Percentiles rank a stretch among this genome's conserved stretches.
phyloP scores from a whole-genome alignment of 257 asterid species.

The Solanum boliviense region DNA sequence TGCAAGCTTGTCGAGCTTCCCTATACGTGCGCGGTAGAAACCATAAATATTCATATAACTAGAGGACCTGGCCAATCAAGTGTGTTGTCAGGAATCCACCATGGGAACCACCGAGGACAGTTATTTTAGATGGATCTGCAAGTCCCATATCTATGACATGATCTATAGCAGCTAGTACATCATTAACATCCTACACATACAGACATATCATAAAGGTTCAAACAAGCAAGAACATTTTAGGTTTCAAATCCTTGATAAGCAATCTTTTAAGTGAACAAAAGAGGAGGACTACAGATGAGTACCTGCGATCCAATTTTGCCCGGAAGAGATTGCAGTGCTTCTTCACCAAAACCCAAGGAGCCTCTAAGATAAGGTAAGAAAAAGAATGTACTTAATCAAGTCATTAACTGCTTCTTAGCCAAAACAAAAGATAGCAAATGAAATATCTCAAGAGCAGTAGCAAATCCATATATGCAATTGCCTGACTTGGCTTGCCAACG shows the following conservation, averaged over 20 bases:
- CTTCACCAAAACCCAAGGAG: constrained; percentile 95
- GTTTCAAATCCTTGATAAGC: neutral
- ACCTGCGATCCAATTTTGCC: constrained; percentile 43
- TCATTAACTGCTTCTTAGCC: neutral
- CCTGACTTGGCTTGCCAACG: neutral
- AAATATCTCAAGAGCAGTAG: neutral
- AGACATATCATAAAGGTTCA: neutral
- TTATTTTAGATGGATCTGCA: constrained; percentile 80
- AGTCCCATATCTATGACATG: constrained; percentile 51
- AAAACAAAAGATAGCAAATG: neutral
- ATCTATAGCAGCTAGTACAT: constrained; percentile 76
- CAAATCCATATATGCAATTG: neutral
- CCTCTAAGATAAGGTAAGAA: constrained; percentile 44
- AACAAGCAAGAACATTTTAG: neutral
- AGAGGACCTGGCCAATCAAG: constrained; percentile 84
- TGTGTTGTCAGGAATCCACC: constrained; percentile 96
- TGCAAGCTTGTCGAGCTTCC: neutral
- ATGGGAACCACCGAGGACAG: constrained; percentile 88
- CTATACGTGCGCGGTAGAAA: neutral
- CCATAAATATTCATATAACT: neutral
- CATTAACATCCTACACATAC: constrained; percentile 66
- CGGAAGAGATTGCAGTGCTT: constrained; percentile 63
- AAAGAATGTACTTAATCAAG: neutral
- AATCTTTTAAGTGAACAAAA: neutral
- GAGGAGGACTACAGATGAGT: neutral